Evolutionary conservation across 148 eudicot genomes (phyloP).

Genomic region (Spergularia marina): DNA sequence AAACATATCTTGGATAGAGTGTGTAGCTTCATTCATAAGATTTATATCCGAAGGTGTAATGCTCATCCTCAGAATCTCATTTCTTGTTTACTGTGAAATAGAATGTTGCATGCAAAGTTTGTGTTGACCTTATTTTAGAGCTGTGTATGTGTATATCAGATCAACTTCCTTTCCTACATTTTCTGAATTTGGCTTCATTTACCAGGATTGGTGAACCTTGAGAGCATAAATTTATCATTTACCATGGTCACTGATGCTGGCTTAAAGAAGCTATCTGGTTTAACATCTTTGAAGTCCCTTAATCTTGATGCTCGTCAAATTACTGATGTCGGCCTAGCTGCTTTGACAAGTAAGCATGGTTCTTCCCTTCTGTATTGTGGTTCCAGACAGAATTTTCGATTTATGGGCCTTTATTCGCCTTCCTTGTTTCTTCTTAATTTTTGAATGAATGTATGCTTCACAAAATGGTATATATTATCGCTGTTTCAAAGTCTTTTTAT

Average conservation of each 20-base stretch:
- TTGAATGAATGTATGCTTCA: neutral
- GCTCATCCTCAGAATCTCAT: no score
- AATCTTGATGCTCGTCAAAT: slow-evolving; percentile 87
- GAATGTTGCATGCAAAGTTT: no score
- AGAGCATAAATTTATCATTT: slow-evolving; percentile 88
- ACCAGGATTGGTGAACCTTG: slow-evolving; percentile 64
- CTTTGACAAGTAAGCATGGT: slow-evolving; percentile 68
- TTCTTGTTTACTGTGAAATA: no score
- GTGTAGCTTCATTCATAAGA: no score
- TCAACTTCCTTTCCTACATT: neutral
- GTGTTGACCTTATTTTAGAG: neutral
- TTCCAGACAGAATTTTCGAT: neutral
- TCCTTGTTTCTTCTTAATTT: neutral
- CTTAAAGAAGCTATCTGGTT: slow-evolving; percentile 69
- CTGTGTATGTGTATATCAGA: neutral
- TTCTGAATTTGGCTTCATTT: slow-evolving; percentile 5
- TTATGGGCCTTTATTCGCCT: neutral
- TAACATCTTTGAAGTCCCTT: slow-evolving; percentile 77
- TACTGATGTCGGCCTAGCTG: slow-evolving; percentile 85
- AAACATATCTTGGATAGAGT: neutral
- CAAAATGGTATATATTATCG: neutral
- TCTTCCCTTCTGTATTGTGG: neutral
- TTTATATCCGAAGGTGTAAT: no score
- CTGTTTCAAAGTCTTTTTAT: neutral
- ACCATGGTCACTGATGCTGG: slow-evolving; percentile 78